These are phyloP conservation scores for Deakozyma indianensis DNA, from an alignment of 805 yeast genomes.

Conservation along the genomic window DNA sequence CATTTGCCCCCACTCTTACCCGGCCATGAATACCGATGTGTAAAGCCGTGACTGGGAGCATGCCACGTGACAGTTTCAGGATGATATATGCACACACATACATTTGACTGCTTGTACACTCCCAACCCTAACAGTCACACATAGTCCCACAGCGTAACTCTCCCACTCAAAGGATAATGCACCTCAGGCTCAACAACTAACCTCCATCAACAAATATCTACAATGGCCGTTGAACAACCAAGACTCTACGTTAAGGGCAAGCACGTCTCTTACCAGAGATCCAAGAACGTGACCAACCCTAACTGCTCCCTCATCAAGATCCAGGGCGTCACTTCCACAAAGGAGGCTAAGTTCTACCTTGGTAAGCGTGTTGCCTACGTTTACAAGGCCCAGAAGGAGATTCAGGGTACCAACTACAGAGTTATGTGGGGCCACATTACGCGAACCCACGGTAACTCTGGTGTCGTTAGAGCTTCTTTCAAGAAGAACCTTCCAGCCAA, in stretches of 20 bases:
- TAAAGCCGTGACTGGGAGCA: too few species aligned
- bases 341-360: constrained; percentile 97
- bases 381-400: constrained; percentile 96
- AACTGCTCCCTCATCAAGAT: constrained; percentile 91
- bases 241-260: constrained; percentile 96
- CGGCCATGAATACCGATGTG: too few species aligned
- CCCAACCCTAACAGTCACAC: constrained; percentile 1
- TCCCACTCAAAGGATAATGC: neutral
- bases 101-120: too few species aligned
- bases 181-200: neutral
- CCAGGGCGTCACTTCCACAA: constrained; percentile 85
- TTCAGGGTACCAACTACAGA: constrained; percentile 98
- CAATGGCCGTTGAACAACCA: constrained; percentile 16
- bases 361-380: constrained; percentile 99
- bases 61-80: too few species aligned
- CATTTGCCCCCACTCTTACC: too few species aligned
- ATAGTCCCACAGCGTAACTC: neutral
- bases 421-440: constrained; percentile 99
- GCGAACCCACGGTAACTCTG: constrained; percentile 98
- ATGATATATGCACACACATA: too few species aligned
- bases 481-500: constrained; percentile 98
- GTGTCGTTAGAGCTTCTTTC: constrained; percentile 98
- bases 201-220: constrained; percentile 1
- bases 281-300: constrained; percentile 97
- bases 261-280: constrained; percentile 99